Conservation (phyloP, 2,329 filamentous ascomycete species). For the Fusarium longipes region DNA sequence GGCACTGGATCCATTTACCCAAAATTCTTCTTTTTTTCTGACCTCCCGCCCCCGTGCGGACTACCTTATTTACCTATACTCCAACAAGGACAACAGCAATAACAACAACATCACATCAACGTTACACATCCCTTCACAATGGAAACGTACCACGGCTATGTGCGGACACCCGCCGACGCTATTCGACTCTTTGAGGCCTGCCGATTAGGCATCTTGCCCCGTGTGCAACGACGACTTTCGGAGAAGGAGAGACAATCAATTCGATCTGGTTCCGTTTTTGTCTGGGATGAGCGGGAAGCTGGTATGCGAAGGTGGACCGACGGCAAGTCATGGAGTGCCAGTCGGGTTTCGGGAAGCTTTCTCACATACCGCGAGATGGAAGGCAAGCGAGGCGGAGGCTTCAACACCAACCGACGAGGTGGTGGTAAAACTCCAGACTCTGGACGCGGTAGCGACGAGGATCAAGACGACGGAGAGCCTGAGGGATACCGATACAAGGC, state of each 20-base stretch:
- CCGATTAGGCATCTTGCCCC: constrained; percentile 85
- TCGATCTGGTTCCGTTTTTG: constrained; percentile 95
- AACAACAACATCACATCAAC: constrained; percentile 52
- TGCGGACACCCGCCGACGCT: constrained; percentile 94
- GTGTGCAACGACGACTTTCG: constrained; percentile 91
- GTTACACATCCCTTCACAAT: constrained; percentile 62
- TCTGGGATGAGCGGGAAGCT: constrained; percentile 99
- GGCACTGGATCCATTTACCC: constrained; percentile 30
- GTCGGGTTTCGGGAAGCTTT: constrained; percentile 96
- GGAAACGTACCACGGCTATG: constrained; percentile 97
- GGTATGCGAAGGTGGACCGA: constrained; percentile 99
- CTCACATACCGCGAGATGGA: constrained; percentile 99
- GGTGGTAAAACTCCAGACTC: constrained; percentile 86
- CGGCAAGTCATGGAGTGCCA: constrained; percentile 98
- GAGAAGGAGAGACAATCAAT: constrained; percentile 98
- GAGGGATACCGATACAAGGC: constrained; percentile 96
- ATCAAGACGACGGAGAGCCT: constrained; percentile 84
- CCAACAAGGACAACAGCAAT: neutral
- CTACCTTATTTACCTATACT: constrained; percentile 3
- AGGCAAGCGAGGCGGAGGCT: constrained; percentile 89
- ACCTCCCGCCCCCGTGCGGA: constrained; percentile 35
- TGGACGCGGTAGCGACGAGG: constrained; percentile 82
- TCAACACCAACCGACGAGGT: constrained; percentile 67
- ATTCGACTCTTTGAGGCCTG: constrained; percentile 99
- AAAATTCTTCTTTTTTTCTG: constrained; percentile 16